Evolutionary conservation across 768 basidiomycete species (phyloP).

Genomic region (Termitomyces sp.): DNA sequence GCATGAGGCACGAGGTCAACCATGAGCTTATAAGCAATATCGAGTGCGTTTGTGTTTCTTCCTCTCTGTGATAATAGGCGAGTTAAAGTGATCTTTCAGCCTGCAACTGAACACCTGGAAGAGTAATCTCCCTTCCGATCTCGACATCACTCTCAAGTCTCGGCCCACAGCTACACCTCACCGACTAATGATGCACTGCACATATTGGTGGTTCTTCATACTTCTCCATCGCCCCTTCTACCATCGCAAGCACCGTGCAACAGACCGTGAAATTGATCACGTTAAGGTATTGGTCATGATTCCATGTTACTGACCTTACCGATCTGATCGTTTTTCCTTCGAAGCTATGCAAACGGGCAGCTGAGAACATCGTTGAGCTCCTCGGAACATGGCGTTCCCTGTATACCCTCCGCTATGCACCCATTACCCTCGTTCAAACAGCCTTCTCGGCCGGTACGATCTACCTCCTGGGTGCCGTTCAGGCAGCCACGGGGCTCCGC

Average conservation of each 20-base stretch:
- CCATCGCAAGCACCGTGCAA: constrained; percentile 38
- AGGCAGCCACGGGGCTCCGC: constrained; percentile 48
- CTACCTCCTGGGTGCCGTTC: constrained; percentile 52
- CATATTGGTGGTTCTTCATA: constrained; percentile 60
- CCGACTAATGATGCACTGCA: constrained; percentile 52
- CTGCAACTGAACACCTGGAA: constrained; percentile 51
- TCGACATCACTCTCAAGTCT: constrained; percentile 49
- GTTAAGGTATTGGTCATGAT: constrained; percentile 42
- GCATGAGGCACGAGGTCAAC: constrained; percentile 38
- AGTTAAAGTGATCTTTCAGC: constrained; percentile 22
- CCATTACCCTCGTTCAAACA: constrained; percentile 56
- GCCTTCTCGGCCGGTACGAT: constrained; percentile 61
- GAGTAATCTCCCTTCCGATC: constrained; percentile 41
- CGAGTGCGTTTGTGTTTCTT: constrained; percentile 36
- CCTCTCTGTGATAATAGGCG: neutral
- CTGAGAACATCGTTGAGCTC: constrained; percentile 56
- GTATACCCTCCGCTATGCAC: constrained; percentile 58
- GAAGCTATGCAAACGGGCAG: constrained; percentile 52
- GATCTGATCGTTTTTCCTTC: constrained; percentile 19
- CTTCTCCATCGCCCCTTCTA: constrained; percentile 60
- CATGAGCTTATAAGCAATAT: constrained; percentile 51
- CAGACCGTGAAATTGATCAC: constrained; percentile 45
- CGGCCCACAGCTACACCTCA: constrained; percentile 51
- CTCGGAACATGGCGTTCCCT: constrained; percentile 46
- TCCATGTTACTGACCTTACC: constrained; percentile 14